Evolutionary conservation across 305 asterid genomes (phyloP).

Genomic region (Fraxinus xanthoxyloides): DNA sequence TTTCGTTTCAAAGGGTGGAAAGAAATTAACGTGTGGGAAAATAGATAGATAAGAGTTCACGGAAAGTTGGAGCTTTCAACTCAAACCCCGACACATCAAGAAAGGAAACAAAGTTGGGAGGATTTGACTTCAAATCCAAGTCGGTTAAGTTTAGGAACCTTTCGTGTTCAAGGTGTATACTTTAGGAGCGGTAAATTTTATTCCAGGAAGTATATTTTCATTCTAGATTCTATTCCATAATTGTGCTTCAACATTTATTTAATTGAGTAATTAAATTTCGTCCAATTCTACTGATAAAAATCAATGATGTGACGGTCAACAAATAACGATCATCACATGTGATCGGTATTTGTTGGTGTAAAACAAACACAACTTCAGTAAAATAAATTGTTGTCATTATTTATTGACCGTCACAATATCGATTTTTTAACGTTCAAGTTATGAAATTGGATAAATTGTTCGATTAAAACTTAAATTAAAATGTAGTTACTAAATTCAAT

Average conservation of each 20-base stretch:
- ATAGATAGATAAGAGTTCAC: conserved; percentile 23
- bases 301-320: not conserved
- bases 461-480: not conserved
- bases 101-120: not conserved
- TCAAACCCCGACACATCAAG: not conserved
- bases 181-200: not conserved
- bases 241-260: not conserved
- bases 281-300: not conserved
- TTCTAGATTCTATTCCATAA: not conserved
- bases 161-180: not conserved
- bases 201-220: not conserved
- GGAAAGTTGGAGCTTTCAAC: conserved; percentile 28
- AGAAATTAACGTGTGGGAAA: conserved; percentile 23
- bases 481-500: not conserved
- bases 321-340: not conserved
- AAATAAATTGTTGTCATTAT: not conserved
- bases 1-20: not conserved
- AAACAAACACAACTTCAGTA: not conserved
- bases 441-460: not conserved
- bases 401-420: not conserved
- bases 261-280: not conserved
- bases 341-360: not conserved
- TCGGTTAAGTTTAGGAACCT: not conserved
- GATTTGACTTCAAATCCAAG: not conserved
- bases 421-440: not conserved